Base-by-base conservation (phyloP, 2,329 filamentous ascomycete genomes). In the Alternaria incomplexa region DNA sequence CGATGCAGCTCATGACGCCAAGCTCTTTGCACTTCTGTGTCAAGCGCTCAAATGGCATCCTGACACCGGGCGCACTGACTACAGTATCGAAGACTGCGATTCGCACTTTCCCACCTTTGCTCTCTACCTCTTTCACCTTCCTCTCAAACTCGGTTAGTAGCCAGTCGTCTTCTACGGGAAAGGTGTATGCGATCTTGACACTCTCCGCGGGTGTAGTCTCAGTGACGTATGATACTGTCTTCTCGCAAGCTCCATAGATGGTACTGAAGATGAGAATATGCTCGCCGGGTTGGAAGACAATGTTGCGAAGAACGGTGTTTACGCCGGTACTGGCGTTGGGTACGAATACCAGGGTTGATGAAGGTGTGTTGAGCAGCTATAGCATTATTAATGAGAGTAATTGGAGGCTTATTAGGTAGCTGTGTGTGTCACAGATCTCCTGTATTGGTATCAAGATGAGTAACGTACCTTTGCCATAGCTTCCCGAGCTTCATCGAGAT, bases 71-170 rank as follows among this genome's bases (percentile, higher is more conserved):
- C 22, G 91, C 83, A 26, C 91, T 93, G 9, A 90, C 89, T 8
- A 97, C 88, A 0, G 90, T 90, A 77, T 98, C 95, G 70, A 95
- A 96, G 15, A 95, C 74, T 17, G 90, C 91, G 10, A 94, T 71
- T 13, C 85, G 87, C 0, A 91, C 88, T 3, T 84, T 87, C 60
- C 90, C 88, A 0, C 92, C 91, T 0, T 81, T 83, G 0, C 73
- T 75, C 28, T 84, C 80, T 44, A 88, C 83, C 5, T 81, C 74
- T 1, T 81, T 75, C 6, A 97, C 86, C 0, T 87, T 85, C 0
- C 83, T 79, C 26, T 84, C 82, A 77, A 97, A 93, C 1, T 80
- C 80, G 2, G 78, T 66, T 3, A 94, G 77, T 3, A 97, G 82
- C 44, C 88, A 88, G 2, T 85, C 86, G 72, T 96, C 91, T 17